A percentile compares a stretch with the other conserved stretches of the same genome.
Evolutionary conservation across 1,284 basidiomycete genomes (phyloP).

Genomic region (Austropuccinia psidii): DNA sequence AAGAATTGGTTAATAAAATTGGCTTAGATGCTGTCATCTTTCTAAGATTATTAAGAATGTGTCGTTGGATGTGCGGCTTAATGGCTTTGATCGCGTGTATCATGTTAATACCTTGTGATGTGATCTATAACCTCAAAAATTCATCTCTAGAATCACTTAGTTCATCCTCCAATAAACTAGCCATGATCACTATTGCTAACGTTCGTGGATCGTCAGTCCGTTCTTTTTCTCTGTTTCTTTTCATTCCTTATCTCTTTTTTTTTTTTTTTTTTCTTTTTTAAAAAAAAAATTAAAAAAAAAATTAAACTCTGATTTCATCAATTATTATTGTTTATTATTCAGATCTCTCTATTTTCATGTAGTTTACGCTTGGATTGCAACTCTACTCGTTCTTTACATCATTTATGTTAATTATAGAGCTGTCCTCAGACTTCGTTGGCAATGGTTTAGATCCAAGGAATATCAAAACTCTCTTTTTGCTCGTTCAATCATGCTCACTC

Average conservation of each 20-base stretch:
- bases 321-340: not conserved
- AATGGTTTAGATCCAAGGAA: conserved; percentile 69
- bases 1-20: conserved; percentile 77
- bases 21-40: conserved; percentile 87
- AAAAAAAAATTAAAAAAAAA: conserved; percentile 37
- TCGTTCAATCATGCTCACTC: conserved; percentile 57
- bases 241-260: conserved; percentile 64
- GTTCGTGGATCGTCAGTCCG: conserved; percentile 59
- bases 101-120: conserved; percentile 62
- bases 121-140: conserved; percentile 12
- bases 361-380: conserved; percentile 26
- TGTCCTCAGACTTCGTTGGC: conserved; percentile 61
- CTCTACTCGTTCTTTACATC: conserved; percentile 18
- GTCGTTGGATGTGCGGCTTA: conserved; percentile 66
- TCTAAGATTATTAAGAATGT: conserved; percentile 81
- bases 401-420: conserved; percentile 41
- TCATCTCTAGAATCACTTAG: not conserved
- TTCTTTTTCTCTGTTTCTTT: conserved; percentile 61
- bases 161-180: conserved; percentile 36
- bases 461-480: conserved; percentile 68
- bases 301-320: not conserved
- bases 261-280: not conserved
- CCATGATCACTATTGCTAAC: conserved; percentile 41
- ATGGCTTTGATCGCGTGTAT: conserved; percentile 63
- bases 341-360: conserved; percentile 34